A percentile compares a stretch with the other conserved stretches of the same genome.
These are phyloP conservation scores for Candida nemodendra DNA, from an alignment of 805 yeast species.

Conservation along the genomic window DNA sequence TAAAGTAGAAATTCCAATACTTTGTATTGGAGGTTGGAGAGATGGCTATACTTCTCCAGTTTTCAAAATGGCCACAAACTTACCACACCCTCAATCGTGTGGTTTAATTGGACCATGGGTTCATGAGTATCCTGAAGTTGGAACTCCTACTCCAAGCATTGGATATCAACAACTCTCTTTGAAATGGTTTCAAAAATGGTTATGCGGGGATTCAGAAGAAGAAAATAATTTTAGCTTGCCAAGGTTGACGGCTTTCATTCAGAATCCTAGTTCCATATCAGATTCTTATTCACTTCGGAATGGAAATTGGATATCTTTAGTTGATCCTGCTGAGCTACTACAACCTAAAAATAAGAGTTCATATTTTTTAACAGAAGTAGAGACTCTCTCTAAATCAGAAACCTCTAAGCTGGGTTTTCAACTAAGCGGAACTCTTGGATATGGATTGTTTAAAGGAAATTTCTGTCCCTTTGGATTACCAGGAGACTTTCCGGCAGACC, in stretches of 20 bases:
- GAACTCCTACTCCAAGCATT: constrained; percentile 41
- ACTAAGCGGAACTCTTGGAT: constrained; percentile 34
- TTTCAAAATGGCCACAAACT: constrained; percentile 39
- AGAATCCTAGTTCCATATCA: constrained; percentile 36
- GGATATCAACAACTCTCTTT: constrained; percentile 41
- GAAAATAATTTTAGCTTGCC: constrained; percentile 29
- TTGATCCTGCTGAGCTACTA: constrained; percentile 8
- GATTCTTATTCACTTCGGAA: constrained; percentile 37
- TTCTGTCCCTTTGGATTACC: constrained; percentile 44
- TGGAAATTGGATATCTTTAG: constrained; percentile 39
- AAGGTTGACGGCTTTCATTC: constrained; percentile 38
- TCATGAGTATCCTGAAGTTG: constrained; percentile 46
- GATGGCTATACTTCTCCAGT: constrained; percentile 45
- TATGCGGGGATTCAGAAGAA: constrained; percentile 25
- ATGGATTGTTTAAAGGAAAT: constrained; percentile 43
- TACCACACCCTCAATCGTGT: constrained; percentile 36
- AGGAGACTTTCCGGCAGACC: constrained; percentile 46
- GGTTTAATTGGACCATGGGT: constrained; percentile 47
- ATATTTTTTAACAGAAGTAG: constrained; percentile 12
- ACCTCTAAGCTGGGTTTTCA: constrained; percentile 10
- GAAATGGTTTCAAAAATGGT: constrained; percentile 38
- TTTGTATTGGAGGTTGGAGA: constrained; percentile 46
- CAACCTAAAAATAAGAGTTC: constrained; percentile 11
- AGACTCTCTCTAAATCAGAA: constrained; percentile 1
- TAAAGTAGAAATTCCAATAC: constrained; percentile 39